Evolutionary conservation across 805 yeast genomes (phyloP), one percentile per base, ranked within the genome.

Genomic region (Blastobotrys peoriensis): DNA sequence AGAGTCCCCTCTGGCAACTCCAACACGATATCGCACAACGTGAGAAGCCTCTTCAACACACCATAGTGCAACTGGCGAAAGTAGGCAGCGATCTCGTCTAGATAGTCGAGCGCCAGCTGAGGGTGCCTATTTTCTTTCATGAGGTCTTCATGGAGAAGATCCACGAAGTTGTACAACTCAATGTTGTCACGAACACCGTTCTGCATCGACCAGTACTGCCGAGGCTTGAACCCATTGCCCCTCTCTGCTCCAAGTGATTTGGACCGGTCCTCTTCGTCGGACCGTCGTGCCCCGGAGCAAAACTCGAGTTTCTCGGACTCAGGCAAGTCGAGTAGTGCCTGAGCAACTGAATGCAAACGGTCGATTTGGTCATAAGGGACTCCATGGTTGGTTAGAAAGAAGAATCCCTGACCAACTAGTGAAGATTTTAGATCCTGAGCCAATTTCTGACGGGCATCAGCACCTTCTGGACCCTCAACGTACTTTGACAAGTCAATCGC

Each of bases 211-310:
- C 78, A 73, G 50, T 71, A 71, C 18, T 73, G 73, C 35, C 61
- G 62, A 2, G 77, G 77, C 50, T 73, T 73, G 57, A 60, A 73
- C 0, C 77, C 78, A 30, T 59, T 58, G 4, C 75, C 76, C 17
- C 75, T 58, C 48, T 73, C 74, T 5, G 72, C 73, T 0, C 78
- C 77, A 9, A 65, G 49, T 2, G 62, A 57, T 21, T 53, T 43
- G 4, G 53, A 49, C 2, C 47, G 35, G 38, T 61, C 65, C 41
- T 59, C 63, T 33, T 57, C 60, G 39, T 60, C 65, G 2, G 57
- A 40, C 35, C 54, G 63, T 57, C 51, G 57, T 18, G 63, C 70
- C 21, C 76, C 76, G 2, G 75, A 73, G 9, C 67, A 46, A 45
- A 60, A 67, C 30, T 66, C 45, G 21, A 53, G 50, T 53, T 72